Evolutionary conservation across 2,329 filamentous ascomycete genomes (phyloP).

Genomic region (Fusarium camptoceras): DNA sequence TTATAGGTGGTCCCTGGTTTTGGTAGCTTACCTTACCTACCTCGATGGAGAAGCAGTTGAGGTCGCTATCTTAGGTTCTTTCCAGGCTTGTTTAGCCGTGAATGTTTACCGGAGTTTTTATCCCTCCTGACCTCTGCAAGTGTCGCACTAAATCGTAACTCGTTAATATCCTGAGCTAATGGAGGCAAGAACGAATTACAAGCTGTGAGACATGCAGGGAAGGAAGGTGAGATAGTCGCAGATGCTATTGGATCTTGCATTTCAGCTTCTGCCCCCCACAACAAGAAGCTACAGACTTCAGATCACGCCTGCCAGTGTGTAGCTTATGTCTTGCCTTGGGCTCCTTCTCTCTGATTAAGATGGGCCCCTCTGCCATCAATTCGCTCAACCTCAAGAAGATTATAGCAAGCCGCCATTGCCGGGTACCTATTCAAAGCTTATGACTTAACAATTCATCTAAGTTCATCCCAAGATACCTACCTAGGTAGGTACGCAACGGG

Average conservation of each 20-base stretch:
- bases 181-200: neutral
- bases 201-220: constrained; percentile 23
- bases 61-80: constrained; percentile 12
- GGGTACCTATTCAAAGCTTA: neutral
- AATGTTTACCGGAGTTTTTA: constrained; percentile 23
- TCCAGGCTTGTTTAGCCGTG: neutral
- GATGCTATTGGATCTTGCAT: constrained; percentile 24
- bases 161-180: neutral
- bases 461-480: neutral
- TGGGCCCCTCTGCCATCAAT: neutral
- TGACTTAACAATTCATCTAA: constrained; percentile 10
- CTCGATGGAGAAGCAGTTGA: constrained; percentile 8
- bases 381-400: neutral
- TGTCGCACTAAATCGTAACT: constrained; percentile 16
- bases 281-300: constrained; percentile 22
- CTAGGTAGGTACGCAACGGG: neutral
- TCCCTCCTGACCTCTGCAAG: constrained; percentile 14
- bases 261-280: constrained; percentile 16
- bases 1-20: constrained; percentile 38
- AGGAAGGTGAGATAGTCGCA: constrained; percentile 8
- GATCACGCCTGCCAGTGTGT: neutral
- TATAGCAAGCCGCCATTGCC: neutral
- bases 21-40: constrained; percentile 31
- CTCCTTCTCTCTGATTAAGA: neutral
- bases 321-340: neutral